Conservation (phyloP, 2,329 filamentous ascomycete genomes). For the Aspergillus fumigatus region DNA sequence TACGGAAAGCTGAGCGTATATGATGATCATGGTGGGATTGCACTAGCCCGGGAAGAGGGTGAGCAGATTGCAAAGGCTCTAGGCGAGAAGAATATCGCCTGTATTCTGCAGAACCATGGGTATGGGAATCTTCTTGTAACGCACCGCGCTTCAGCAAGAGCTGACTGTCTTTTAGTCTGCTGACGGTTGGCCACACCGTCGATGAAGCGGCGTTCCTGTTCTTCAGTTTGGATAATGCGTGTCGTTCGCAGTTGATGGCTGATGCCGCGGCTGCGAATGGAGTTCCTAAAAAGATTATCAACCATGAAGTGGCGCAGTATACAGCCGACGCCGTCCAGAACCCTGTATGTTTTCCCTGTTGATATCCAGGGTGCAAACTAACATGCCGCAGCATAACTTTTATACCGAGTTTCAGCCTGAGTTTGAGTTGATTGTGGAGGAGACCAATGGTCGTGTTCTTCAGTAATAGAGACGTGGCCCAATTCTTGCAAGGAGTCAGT, state of each 20-base stretch:
- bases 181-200: slow-evolving; percentile 39
- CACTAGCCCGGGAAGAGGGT: slow-evolving; percentile 38
- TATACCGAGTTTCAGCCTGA: slow-evolving; percentile 39
- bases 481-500: background rate
- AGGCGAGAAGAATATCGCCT: slow-evolving; percentile 38
- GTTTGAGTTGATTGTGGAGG: slow-evolving; percentile 35
- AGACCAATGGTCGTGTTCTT: slow-evolving; percentile 32
- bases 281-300: slow-evolving; percentile 32
- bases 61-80: slow-evolving; percentile 34
- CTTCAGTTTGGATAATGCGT: slow-evolving; percentile 39
- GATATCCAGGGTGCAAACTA: slow-evolving; percentile 1
- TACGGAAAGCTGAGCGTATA: slow-evolving; percentile 36
- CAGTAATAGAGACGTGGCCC: slow-evolving; percentile 3
- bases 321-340: slow-evolving; percentile 34
- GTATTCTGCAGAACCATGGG: slow-evolving; percentile 41
- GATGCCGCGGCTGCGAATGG: slow-evolving; percentile 40
- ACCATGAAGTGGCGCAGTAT: slow-evolving; percentile 30
- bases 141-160: background rate
- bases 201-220: slow-evolving; percentile 39
- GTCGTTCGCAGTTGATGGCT: slow-evolving; percentile 38
- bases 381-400: slow-evolving; percentile 31
- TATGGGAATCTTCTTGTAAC: slow-evolving; percentile 8
- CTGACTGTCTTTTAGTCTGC: slow-evolving; percentile 20
- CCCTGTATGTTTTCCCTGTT: slow-evolving; percentile 20
- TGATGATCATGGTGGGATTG: slow-evolving; percentile 38